Conservation (phyloP, 345 rosid species). For the Eucalyptus caleyi region DNA sequence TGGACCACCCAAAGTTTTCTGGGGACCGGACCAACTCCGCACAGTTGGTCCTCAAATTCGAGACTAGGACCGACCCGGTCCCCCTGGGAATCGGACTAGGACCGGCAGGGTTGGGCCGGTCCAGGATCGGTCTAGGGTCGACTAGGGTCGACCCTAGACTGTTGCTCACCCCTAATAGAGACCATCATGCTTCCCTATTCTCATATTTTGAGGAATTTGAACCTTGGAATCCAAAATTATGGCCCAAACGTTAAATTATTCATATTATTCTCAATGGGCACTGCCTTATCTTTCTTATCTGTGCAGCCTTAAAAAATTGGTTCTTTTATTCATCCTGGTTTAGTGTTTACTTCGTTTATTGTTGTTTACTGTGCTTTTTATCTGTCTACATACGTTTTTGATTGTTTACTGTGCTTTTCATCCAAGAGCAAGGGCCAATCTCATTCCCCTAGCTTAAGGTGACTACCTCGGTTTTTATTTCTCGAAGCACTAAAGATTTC, state of each 20-base stretch:
- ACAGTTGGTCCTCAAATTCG: too few relatives aligned
- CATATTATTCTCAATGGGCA: neutral
- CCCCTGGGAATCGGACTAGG: too few relatives aligned
- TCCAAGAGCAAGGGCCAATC: neutral
- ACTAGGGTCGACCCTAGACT: too few relatives aligned
- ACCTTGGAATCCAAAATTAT: neutral
- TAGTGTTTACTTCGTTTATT: neutral
- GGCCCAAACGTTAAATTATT: neutral
- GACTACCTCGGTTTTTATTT: neutral
- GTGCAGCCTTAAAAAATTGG: neutral
- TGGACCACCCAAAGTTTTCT: too few relatives aligned
- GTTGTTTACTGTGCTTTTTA: neutral
- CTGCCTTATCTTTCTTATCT: neutral
- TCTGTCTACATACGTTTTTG: neutral
- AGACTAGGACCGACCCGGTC: too few relatives aligned
- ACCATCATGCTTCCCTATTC: neutral
- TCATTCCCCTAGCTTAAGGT: neutral
- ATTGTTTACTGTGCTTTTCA: neutral
- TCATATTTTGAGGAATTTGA: neutral
- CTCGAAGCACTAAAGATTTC: neutral
- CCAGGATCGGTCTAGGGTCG: too few relatives aligned
- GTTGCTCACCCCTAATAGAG: too few relatives aligned
- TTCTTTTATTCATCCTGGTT: neutral
- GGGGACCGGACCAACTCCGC: too few relatives aligned
- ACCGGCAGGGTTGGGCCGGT: too few relatives aligned